phyloP scores from a whole-genome alignment of 1,284 basidiomycete genomes.

The Mycosarcoma mackinlayi region DNA sequence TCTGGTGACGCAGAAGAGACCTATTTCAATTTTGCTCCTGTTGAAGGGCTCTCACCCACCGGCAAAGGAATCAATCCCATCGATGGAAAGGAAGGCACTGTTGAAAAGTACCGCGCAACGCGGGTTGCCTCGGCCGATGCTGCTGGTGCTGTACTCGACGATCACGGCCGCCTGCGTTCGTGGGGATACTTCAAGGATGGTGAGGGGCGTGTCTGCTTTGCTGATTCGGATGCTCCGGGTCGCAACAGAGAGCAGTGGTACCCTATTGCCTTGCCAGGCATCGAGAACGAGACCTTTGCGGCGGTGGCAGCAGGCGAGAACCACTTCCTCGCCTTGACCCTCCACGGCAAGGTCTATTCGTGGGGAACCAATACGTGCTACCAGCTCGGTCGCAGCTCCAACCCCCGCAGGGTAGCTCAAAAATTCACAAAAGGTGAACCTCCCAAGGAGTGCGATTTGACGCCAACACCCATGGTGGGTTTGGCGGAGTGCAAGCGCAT shows the following conservation, averaged over 20 bases:
- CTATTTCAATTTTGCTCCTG: slow-evolving; percentile 79
- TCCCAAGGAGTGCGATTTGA: slow-evolving; percentile 82
- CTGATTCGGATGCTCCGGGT: slow-evolving; percentile 68
- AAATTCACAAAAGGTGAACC: slow-evolving; percentile 68
- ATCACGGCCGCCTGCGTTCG: slow-evolving; percentile 78
- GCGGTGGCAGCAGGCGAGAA: slow-evolving; percentile 85
- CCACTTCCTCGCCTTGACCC: slow-evolving; percentile 86
- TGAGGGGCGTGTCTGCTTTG: slow-evolving; percentile 87
- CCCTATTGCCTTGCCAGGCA: slow-evolving; percentile 68
- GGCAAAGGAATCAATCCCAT: slow-evolving; percentile 65
- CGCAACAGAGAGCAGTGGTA: slow-evolving; percentile 58
- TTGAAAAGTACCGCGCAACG: slow-evolving; percentile 78
- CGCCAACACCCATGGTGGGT: slow-evolving; percentile 77
- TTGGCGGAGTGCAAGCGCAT: slow-evolving; percentile 81
- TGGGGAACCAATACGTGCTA: slow-evolving; percentile 86
- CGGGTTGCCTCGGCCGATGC: slow-evolving; percentile 85
- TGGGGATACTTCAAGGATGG: slow-evolving; percentile 78
- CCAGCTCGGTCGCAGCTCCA: slow-evolving; percentile 86
- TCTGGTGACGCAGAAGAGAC: slow-evolving; percentile 82
- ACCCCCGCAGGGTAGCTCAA: slow-evolving; percentile 63
- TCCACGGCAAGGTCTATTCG: slow-evolving; percentile 81
- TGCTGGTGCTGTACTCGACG: slow-evolving; percentile 82
- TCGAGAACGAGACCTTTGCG: slow-evolving; percentile 73
- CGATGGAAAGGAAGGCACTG: slow-evolving; percentile 80
- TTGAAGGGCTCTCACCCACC: slow-evolving; percentile 73